phyloP scores from a whole-genome alignment of 306 rosid species.

The Lablab purpureus region DNA sequence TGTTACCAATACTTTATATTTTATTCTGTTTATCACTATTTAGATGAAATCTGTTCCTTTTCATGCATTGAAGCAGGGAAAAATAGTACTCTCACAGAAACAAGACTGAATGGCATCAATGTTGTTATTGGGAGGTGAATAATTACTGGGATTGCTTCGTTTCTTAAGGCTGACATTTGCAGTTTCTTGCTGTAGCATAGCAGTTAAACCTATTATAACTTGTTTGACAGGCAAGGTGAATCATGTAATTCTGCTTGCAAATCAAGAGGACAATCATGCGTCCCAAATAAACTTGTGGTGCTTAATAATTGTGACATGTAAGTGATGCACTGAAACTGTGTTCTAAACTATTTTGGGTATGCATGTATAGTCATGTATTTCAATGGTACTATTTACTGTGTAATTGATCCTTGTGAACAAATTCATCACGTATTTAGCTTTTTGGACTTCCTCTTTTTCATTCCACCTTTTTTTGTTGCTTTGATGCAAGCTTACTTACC shows the following conservation, averaged over 20 bases:
- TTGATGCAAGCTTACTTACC: slow-evolving; percentile 15
- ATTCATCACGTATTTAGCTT: slow-evolving; percentile 17
- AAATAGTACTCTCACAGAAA: slow-evolving; percentile 62
- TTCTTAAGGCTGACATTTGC: slow-evolving; percentile 13
- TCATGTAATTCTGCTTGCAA: slow-evolving; percentile 90
- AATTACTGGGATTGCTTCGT: slow-evolving; percentile 30
- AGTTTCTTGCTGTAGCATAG: slow-evolving; percentile 45
- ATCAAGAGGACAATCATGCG: slow-evolving; percentile 85
- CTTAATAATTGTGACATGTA: slow-evolving; percentile 92
- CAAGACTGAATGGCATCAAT: slow-evolving; percentile 78
- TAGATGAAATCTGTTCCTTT: slow-evolving; percentile 19
- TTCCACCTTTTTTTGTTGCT: slow-evolving; percentile 17
- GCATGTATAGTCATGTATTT: slow-evolving; percentile 4
- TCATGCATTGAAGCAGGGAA: slow-evolving; percentile 55
- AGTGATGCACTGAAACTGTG: slow-evolving; percentile 49
- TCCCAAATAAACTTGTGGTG: slow-evolving; percentile 79
- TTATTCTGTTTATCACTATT: slow-evolving; percentile 31
- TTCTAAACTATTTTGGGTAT: slow-evolving; percentile 27
- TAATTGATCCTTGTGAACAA: slow-evolving; percentile 32
- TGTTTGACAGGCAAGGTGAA: slow-evolving; percentile 82
- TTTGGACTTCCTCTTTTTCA: background rate
- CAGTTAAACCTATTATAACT: slow-evolving; percentile 47
- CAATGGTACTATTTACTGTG: slow-evolving; percentile 11
- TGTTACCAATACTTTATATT: slow-evolving; percentile 25
- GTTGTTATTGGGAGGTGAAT: slow-evolving; percentile 89